Evolutionary conservation across 176 grass and related monocot genomes (phyloP), one percentile per base, ranked within the genome.

Genomic region (Aechmea fasciata): DNA sequence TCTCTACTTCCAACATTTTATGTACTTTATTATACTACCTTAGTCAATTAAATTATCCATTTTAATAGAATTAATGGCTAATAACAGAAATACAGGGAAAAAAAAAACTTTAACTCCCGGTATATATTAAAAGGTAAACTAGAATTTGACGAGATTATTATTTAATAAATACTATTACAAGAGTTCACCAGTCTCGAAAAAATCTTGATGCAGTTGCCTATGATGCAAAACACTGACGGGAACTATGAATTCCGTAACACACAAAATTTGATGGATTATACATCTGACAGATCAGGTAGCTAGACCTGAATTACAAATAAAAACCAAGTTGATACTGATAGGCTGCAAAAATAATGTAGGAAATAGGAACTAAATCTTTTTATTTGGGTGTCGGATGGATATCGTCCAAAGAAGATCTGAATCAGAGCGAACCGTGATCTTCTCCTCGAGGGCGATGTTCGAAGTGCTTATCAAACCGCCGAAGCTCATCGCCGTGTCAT

Each of bases 321-420:
- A 10, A 11, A 57, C 19, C 13, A 52, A 29, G 13, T 53, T 10
- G 25, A 7, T 0, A 52, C 9, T 14, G 10, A 48, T 51, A 71
- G 13, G 41, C 51, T 13, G 29, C 2, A 7, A 49, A 64, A 63
- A 48, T 23, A 61, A 63, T 48, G 23, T 66, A 9, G 9, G 76
- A 25, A 85, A 49, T 47, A 66, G 67, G 22, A 18, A 25, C 62
- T 9, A n/a, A 55, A 51, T 50, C 15, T 22, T 18, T 61, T 67
- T 11, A 87, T 67, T 63, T 19, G 49, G 50, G 15, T 85, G 79
- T 52, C 68, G 78, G 18, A 97, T 79, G 1, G 89, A 97, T 85
- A 84, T 93, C 26, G 94, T 99, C 89, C 94, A 99, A n/a, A 99
- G 67, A 76, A 99, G 79, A 83, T 99, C 89, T 80, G 84, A 67